phyloP scores from a whole-genome alignment of 1,284 basidiomycete genomes.

The Macrocybe sp. region DNA sequence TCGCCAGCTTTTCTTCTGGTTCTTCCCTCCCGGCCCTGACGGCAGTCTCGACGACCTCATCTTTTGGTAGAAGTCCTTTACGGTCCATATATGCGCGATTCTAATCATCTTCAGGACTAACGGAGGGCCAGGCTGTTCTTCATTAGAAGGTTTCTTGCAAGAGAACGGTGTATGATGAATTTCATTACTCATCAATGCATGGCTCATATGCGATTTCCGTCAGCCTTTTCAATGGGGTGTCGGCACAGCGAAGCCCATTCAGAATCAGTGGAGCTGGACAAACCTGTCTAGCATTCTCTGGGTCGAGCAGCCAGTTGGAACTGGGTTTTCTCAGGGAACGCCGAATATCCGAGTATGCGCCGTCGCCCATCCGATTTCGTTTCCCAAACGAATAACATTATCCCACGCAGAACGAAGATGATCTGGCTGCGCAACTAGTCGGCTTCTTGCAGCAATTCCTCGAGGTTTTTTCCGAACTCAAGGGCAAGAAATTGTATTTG shows the following conservation, averaged over 20 bases:
- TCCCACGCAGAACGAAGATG: slow-evolving; percentile 51
- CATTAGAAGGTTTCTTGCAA: slow-evolving; percentile 72
- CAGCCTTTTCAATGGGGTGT: slow-evolving; percentile 65
- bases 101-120: slow-evolving; percentile 33
- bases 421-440: slow-evolving; percentile 57
- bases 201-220: background rate
- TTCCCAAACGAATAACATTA: slow-evolving; percentile 2
- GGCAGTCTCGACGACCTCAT: slow-evolving; percentile 69
- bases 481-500: slow-evolving; percentile 64
- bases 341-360: slow-evolving; percentile 53
- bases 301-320: slow-evolving; percentile 83
- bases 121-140: slow-evolving; percentile 61
- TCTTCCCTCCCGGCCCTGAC: slow-evolving; percentile 73
- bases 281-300: slow-evolving; percentile 77
- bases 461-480: slow-evolving; percentile 64
- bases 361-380: background rate
- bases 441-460: slow-evolving; percentile 75
- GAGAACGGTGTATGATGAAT: slow-evolving; percentile 70
- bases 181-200: background rate
- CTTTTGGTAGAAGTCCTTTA: slow-evolving; percentile 47
- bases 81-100: background rate
- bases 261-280: slow-evolving; percentile 76
- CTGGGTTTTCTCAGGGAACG: slow-evolving; percentile 73
- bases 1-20: slow-evolving; percentile 78
- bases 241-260: slow-evolving; percentile 60